phyloP scores from a whole-genome alignment of 495 filamentous ascomycete species.

The Neurospora cerealis region DNA sequence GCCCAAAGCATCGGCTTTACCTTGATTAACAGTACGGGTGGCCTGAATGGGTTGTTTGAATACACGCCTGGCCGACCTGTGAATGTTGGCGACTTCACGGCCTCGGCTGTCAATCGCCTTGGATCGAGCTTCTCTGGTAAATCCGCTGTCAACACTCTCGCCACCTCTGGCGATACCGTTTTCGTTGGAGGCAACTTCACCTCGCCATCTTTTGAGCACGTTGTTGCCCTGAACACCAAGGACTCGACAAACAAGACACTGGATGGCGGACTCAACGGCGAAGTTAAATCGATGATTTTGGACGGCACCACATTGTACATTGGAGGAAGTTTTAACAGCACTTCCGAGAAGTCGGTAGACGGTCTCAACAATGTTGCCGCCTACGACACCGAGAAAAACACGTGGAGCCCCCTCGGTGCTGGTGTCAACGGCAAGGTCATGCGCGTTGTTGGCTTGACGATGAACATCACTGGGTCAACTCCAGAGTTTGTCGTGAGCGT shows the following conservation, averaged over 20 bases:
- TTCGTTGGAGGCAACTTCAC: conserved; percentile 86
- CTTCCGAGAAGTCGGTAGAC: conserved; percentile 44
- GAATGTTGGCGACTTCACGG: conserved; percentile 51
- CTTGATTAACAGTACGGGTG: conserved; percentile 55
- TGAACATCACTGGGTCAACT: conserved; percentile 64
- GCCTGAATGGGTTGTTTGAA: conserved; percentile 86
- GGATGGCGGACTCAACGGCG: conserved; percentile 71
- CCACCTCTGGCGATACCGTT: conserved; percentile 45
- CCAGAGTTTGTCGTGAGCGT: conserved; percentile 68
- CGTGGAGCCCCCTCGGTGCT: conserved; percentile 72
- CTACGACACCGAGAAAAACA: conserved; percentile 57
- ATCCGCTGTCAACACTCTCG: conserved; percentile 57
- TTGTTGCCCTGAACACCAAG: conserved; percentile 61
- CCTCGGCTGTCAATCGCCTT: conserved; percentile 64
- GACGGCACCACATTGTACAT: conserved; percentile 63
- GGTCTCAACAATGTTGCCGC: conserved; percentile 65
- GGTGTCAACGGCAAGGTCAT: conserved; percentile 76
- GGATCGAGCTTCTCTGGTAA: conserved; percentile 53
- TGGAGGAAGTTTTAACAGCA: conserved; percentile 77
- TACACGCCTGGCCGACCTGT: conserved; percentile 59
- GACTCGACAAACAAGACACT: conserved; percentile 49
- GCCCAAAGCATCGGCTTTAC: conserved; percentile 78
- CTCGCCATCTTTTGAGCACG: conserved; percentile 51
- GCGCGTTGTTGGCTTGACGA: conserved; percentile 59
- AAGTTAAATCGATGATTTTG: conserved; percentile 58